Conservation (phyloP, 495 filamentous ascomycete genomes). For the Aspergillus wentii region DNA sequence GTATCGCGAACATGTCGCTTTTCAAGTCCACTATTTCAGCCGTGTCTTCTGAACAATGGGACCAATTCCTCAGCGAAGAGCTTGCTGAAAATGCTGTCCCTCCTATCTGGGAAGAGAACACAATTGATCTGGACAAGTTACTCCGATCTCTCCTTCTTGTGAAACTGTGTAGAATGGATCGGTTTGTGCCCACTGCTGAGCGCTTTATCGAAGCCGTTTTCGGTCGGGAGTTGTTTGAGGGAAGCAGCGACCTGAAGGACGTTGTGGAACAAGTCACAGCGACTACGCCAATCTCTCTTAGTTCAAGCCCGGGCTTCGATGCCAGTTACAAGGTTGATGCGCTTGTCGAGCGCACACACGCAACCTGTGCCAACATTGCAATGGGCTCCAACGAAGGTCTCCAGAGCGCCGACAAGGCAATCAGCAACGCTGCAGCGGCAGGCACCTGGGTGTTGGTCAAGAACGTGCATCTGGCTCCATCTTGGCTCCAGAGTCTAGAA, state of each 20-base stretch:
- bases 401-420: slow-evolving; percentile 89
- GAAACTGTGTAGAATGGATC: slow-evolving; percentile 91
- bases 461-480: slow-evolving; percentile 95
- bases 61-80: slow-evolving; percentile 77
- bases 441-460: slow-evolving; percentile 98
- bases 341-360: slow-evolving; percentile 75
- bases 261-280: slow-evolving; percentile 80
- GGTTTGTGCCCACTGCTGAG: slow-evolving; percentile 88
- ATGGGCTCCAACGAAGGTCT: slow-evolving; percentile 97
- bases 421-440: slow-evolving; percentile 85
- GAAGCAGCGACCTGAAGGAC: slow-evolving; percentile 75
- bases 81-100: slow-evolving; percentile 86
- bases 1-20: slow-evolving; percentile 60
- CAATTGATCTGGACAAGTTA: slow-evolving; percentile 64
- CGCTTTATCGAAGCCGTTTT: slow-evolving; percentile 87
- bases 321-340: slow-evolving; percentile 98
- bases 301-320: slow-evolving; percentile 94
- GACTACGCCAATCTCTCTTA: slow-evolving; percentile 81
- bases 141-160: slow-evolving; percentile 81
- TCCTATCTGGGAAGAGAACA: slow-evolving; percentile 62
- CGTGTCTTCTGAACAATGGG: slow-evolving; percentile 63
- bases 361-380: slow-evolving; percentile 89
- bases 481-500: slow-evolving; percentile 94
- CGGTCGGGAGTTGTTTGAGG: slow-evolving; percentile 76
- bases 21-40: slow-evolving; percentile 69